Base-by-base conservation (phyloP, 441 rosid species). In the Erodium texanum region DNA sequence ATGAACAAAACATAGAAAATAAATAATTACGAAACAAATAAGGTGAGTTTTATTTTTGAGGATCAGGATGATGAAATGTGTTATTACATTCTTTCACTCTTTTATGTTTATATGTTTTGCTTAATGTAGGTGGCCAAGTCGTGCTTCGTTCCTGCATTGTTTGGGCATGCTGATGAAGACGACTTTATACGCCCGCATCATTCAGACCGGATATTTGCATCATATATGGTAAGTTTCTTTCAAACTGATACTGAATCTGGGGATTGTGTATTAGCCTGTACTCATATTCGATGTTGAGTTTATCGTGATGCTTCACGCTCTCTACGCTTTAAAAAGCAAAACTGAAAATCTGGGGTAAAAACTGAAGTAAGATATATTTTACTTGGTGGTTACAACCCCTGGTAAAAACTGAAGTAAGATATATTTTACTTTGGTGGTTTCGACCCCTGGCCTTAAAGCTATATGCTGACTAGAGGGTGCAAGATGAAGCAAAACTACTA, bases 111-210 rank as follows among this genome's bases (percentile, higher is more conserved):
- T 61, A 45, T 71, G 27, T 16, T 66, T 65, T 24, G 69, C 70
- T 65, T 65, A 54, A 54, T 76, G 71, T 19, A 94, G 99, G 96
- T 87, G 73, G 99, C 98, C 69, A 85, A 87, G 71, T 82, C 86
- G 68, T 81, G 90, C 85, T 94, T 94, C 76, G 99, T 94, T 77
- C 99, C 99, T 8, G 99, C 75, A 73, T 85, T 94, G 75, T 82
- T 94, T 84, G 99, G 99, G 64, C 99, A 94, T 83, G 99, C 92
- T 68, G 74, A 71, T 70, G 90, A 82, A 75, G 99, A 94, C 82
- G 99, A 94, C 77, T 94, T 94, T 74, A 90, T 94, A 73, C 87
- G 70, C 50, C 98, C 99, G 62, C 97, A 92, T 82, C 99, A 94
- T 77, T 84, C 99, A 59, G 96, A 94, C 76, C 86, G 87, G 22